phyloP scores from a whole-genome alignment of 169 alveolate species.

The Cryptosporidium felis region DNA sequence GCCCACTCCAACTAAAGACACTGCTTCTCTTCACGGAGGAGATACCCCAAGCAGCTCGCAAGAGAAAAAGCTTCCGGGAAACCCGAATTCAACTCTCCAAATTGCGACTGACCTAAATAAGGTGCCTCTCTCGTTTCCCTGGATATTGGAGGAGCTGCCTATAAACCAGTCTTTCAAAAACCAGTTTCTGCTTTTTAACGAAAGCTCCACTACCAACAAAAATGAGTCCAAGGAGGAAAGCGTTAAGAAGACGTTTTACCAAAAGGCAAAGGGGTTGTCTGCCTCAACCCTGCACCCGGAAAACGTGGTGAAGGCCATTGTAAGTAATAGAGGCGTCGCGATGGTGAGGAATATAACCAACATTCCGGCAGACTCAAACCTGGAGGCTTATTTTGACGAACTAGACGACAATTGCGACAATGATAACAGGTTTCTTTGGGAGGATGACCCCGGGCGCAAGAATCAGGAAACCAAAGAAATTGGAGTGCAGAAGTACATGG shows the following conservation, averaged over 20 bases:
- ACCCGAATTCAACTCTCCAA: neutral
- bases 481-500: conserved; percentile 60
- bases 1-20: neutral
- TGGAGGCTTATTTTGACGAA: conserved; percentile 62
- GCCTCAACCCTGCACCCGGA: neutral
- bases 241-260: conserved; percentile 38
- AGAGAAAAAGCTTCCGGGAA: neutral
- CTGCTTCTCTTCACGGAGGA: conserved; percentile 4
- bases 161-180: conserved; percentile 14
- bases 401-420: conserved; percentile 40
- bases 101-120: conserved; percentile 8
- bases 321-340: conserved; percentile 47
- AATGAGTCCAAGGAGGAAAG: conserved; percentile 1
- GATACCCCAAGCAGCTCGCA: conserved; percentile 5
- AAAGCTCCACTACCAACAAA: neutral
- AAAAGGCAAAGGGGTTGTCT: conserved; percentile 19
- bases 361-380: conserved; percentile 47
- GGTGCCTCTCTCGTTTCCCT: conserved; percentile 39
- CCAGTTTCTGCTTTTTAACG: conserved; percentile 8
- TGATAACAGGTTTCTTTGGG: conserved; percentile 35
- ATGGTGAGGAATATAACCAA: conserved; percentile 56
- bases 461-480: neutral
- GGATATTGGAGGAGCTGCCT: conserved; percentile 39
- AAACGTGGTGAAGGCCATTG: conserved; percentile 29
- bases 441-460: neutral